Evolutionary conservation across 345 rosid genomes (phyloP), one percentile per base, ranked within the genome.

Genomic region (Acer saccharum): DNA sequence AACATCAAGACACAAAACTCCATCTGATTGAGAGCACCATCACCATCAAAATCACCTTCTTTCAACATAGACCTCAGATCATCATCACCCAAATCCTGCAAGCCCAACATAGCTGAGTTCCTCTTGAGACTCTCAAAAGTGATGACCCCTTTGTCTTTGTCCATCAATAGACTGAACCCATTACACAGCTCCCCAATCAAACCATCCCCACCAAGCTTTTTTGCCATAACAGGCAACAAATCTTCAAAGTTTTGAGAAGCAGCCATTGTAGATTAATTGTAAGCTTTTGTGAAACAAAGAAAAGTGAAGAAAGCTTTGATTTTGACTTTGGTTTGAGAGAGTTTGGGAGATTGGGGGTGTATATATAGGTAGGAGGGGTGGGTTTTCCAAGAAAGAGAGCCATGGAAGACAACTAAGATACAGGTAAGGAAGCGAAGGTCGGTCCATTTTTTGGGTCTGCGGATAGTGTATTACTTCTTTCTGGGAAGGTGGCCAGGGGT

Each of bases 1-100:
- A 93, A 90, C 97, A 93, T 93, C 81, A 93, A 83, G n/a, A 93
- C 97, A 78, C 97, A 93, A 70, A 93, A 93, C 91, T 93, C 97
- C 98, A 90, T 92, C 88, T 92, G 97, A 78, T 74, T 93, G 64
- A 93, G 88, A 10, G 87, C 92, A 2, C 94, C 95, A 65, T 93
- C 97, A 0, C 97, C 83, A 69, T 93, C 97, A 48, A 86, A 81
- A 74, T 91, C 98, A 3, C 98, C 97, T 85, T 93, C 95, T 72
- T 75, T 79, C 69, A 95, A 65, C 98, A 93, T 91, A 16, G 70
- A 80, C 68, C 84, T 79, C 0, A 93, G 84, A 52, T 95, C 98
- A 20, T 88, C 95, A 78, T 93, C 95, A 25, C 90, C 87, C 83
- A 91, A 76, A 74, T 88, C 95, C 61, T 87, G 93, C 58, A 94